phyloP scores from a whole-genome alignment of 768 basidiomycete species.

The Boletus edulis region DNA sequence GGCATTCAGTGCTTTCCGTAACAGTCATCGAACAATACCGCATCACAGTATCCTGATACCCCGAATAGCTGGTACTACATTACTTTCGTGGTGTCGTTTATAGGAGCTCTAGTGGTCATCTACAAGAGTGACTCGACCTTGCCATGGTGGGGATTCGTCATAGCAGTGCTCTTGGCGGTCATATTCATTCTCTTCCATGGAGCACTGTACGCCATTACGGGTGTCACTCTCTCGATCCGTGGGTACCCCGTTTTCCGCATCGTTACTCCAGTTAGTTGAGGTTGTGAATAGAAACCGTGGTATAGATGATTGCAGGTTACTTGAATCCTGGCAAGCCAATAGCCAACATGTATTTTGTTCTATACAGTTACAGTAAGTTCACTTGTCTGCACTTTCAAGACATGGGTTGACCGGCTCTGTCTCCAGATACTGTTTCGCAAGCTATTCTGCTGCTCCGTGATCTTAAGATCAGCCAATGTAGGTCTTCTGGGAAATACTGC shows the following conservation, averaged over 20 bases:
- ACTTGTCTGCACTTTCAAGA: constrained; percentile 10
- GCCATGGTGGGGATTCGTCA: constrained; percentile 58
- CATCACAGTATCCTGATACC: constrained; percentile 31
- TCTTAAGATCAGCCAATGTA: constrained; percentile 43
- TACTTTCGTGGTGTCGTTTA: constrained; percentile 32
- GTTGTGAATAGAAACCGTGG: constrained; percentile 20
- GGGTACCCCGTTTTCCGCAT: constrained; percentile 6
- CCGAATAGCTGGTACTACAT: constrained; percentile 34
- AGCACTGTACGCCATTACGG: constrained; percentile 52
- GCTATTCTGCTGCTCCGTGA: constrained; percentile 54
- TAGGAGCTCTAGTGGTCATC: constrained; percentile 51
- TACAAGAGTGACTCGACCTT: constrained; percentile 52
- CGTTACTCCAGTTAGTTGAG: not conserved
- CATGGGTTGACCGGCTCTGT: constrained; percentile 38
- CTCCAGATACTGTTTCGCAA: constrained; percentile 49
- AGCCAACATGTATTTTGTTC: constrained; percentile 41
- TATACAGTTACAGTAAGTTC: constrained; percentile 45
- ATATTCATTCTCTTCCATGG: constrained; percentile 52
- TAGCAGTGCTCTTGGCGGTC: constrained; percentile 49
- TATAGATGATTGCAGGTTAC: constrained; percentile 37
- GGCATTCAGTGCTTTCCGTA: constrained; percentile 13
- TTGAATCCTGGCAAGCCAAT: constrained; percentile 36
- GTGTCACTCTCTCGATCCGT: constrained; percentile 15
- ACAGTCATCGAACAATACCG: not conserved
- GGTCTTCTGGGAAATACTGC: not conserved